These are phyloP conservation scores for Cryptococcus hybrid DNA, from an alignment of 1,284 basidiomycete species.

Conservation along the genomic window DNA sequence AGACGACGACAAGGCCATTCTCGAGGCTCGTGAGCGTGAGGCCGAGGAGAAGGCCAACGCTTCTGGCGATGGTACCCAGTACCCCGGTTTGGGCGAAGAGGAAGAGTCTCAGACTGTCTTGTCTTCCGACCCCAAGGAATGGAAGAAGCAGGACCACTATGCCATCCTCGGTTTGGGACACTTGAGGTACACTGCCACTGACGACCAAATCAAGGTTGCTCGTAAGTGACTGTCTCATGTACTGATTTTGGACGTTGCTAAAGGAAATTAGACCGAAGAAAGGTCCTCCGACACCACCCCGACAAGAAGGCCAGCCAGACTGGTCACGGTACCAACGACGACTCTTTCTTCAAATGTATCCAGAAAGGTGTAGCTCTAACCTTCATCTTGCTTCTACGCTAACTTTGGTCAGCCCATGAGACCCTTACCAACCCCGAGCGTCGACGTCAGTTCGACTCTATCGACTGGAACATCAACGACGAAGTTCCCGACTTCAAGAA, in stretches of 20 bases:
- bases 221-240: slow-evolving; percentile 60
- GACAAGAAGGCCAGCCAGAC: slow-evolving; percentile 86
- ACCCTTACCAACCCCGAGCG: slow-evolving; percentile 83
- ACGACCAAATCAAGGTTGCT: slow-evolving; percentile 93
- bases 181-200: slow-evolving; percentile 81
- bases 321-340: slow-evolving; percentile 75
- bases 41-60: slow-evolving; percentile 58
- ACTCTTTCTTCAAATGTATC: slow-evolving; percentile 99
- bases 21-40: slow-evolving; percentile 52
- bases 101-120: slow-evolving; percentile 73
- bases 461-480: slow-evolving; percentile 83
- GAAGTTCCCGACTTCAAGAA: slow-evolving; percentile 64
- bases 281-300: slow-evolving; percentile 98
- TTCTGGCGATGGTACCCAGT: slow-evolving; percentile 62
- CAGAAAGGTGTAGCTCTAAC: slow-evolving; percentile 64
- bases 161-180: slow-evolving; percentile 91
- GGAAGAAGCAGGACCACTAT: slow-evolving; percentile 99
- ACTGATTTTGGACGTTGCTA: slow-evolving; percentile 2
- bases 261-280: slow-evolving; percentile 75
- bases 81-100: slow-evolving; percentile 92
- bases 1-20: slow-evolving; percentile 61
- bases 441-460: slow-evolving; percentile 94
- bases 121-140: slow-evolving; percentile 88
- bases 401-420: slow-evolving; percentile 65
- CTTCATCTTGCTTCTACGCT: neutral